Conservation (phyloP, 345 rosid species). For the Citrus medica region DNA sequence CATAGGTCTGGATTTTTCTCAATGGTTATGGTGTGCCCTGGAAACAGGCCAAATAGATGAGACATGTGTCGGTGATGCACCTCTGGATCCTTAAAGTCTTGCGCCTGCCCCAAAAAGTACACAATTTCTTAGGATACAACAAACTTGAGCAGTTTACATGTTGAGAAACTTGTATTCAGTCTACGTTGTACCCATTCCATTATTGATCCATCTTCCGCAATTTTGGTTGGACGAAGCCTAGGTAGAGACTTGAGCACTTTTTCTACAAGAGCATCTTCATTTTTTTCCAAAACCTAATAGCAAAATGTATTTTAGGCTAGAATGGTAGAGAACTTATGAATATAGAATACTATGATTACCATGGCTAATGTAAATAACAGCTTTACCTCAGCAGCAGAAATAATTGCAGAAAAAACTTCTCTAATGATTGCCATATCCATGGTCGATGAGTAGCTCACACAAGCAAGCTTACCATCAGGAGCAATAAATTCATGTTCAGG, state of each 20-base stretch:
- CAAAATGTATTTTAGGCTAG: background rate
- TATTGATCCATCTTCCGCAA: constrained; percentile 78
- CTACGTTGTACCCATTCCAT: constrained; percentile 81
- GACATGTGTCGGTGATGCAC: constrained; percentile 82
- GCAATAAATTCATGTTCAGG: constrained; percentile 83
- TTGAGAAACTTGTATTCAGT: background rate
- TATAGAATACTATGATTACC: background rate
- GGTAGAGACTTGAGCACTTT: constrained; percentile 56
- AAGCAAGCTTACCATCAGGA: constrained; percentile 76
- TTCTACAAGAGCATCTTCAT: constrained; percentile 46
- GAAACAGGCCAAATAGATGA: constrained; percentile 88
- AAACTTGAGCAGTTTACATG: background rate
- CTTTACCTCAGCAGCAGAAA: constrained; percentile 81
- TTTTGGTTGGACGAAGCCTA: constrained; percentile 66
- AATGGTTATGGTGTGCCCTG: constrained; percentile 74
- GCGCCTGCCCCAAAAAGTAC: constrained; percentile 37
- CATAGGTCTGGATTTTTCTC: constrained; percentile 72
- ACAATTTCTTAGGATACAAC: constrained; percentile 1
- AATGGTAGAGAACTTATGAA: constrained; percentile 1
- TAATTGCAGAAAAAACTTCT: constrained; percentile 69
- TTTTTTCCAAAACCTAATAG: constrained; percentile 59
- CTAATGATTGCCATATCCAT: constrained; percentile 88
- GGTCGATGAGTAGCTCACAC: constrained; percentile 93
- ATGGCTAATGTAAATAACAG: background rate
- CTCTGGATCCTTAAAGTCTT: constrained; percentile 83